These are phyloP conservation scores for Aechmea fasciata DNA, from an alignment of 176 grass and related monocot species.

Conservation along the genomic window DNA sequence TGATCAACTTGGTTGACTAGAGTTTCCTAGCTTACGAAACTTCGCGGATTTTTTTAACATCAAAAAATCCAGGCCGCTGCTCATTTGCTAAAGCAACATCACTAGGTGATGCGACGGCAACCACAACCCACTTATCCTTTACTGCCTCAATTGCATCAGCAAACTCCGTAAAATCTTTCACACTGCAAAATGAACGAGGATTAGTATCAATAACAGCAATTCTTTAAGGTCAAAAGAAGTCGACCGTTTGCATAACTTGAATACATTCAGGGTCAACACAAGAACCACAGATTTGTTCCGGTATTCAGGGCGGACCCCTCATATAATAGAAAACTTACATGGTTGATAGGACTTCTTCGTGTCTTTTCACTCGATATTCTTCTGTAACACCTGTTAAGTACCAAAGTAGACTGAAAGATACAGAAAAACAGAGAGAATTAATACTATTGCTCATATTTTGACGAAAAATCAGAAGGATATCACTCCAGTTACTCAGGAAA, in stretches of 20 bases:
- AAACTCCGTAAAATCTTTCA: slow-evolving; percentile 95
- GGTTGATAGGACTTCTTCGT: slow-evolving; percentile 87
- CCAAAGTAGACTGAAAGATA: slow-evolving; percentile 54
- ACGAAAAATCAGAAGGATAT: not conserved
- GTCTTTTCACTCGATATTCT: slow-evolving; percentile 71
- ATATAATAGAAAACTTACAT: slow-evolving; percentile 24
- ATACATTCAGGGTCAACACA: not conserved
- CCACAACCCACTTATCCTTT: slow-evolving; percentile 67
- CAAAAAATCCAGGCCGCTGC: slow-evolving; percentile 40
- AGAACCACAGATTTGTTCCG: not conserved
- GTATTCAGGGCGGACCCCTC: not conserved
- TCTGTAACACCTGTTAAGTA: slow-evolving; percentile 78
- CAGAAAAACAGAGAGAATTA: not conserved
- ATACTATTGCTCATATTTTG: slow-evolving; percentile 6
- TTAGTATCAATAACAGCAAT: not conserved
- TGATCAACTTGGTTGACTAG: too few species aligned
- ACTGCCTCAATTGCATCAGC: slow-evolving; percentile 69
- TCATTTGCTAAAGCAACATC: slow-evolving; percentile 59
- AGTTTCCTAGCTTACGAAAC: not conserved
- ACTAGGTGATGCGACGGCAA: slow-evolving; percentile 77
- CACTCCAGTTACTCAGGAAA: too few species aligned
- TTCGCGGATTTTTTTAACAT: slow-evolving; percentile 66
- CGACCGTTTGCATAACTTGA: not conserved
- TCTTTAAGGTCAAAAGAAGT: not conserved
- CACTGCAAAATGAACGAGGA: slow-evolving; percentile 29